Evolutionary conservation across 768 basidiomycete species (phyloP).

Genomic region (Hygrocybe punicea): DNA sequence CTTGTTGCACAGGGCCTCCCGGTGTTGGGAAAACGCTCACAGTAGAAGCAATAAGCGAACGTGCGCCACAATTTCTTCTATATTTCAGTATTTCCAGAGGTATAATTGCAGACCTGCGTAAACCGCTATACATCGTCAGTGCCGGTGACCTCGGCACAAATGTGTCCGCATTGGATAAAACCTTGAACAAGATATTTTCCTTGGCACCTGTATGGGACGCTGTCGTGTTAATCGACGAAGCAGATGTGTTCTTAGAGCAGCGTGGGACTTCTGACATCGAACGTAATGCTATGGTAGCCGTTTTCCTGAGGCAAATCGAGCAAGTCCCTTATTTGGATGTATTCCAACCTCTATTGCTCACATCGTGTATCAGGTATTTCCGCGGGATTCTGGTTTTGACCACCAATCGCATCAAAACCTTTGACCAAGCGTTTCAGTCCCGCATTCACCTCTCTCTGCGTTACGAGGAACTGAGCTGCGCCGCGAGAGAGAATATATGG

Average conservation of each 20-base stretch:
- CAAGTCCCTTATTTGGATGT: neutral
- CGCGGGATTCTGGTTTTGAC: constrained; percentile 55
- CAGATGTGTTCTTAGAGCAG: constrained; percentile 71
- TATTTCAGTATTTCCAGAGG: neutral
- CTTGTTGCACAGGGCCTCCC: neutral
- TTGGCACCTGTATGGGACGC: constrained; percentile 57
- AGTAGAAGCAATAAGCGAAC: neutral
- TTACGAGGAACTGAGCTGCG: constrained; percentile 2
- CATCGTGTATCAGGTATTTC: constrained; percentile 38
- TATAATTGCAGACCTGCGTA: constrained; percentile 44
- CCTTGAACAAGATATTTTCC: constrained; percentile 47
- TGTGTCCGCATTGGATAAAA: constrained; percentile 41
- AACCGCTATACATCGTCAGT: constrained; percentile 51
- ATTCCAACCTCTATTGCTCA: neutral
- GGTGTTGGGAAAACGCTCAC: neutral
- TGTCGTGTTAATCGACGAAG: constrained; percentile 57
- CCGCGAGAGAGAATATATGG: constrained; percentile 7
- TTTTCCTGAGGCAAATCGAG: constrained; percentile 58
- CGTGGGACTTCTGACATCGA: constrained; percentile 60
- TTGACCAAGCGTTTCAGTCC: constrained; percentile 22
- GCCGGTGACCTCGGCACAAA: constrained; percentile 53
- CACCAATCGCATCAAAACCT: constrained; percentile 53
- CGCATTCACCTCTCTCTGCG: constrained; percentile 9
- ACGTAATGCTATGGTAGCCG: constrained; percentile 70
- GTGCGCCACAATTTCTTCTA: neutral